These are phyloP conservation scores for Micractinium conductrix DNA, from an alignment of 139 green algal genomes.

Conservation along the genomic window DNA sequence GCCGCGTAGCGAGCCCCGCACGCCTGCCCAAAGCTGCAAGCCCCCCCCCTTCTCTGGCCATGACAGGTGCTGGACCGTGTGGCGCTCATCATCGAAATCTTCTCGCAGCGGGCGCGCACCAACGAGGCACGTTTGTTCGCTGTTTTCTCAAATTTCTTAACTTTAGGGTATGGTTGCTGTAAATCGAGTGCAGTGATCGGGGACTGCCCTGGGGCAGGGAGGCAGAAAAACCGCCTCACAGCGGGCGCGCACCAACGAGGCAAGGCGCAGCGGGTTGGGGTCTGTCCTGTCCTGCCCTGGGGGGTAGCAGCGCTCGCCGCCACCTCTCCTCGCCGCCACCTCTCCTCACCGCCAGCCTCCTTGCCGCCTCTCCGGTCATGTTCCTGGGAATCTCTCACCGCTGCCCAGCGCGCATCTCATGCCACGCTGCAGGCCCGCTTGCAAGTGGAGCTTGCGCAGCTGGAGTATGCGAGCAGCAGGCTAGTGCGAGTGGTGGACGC, in stretches of 20 bases:
- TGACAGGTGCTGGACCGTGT: conserved; percentile 79
- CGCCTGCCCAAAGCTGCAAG: no score
- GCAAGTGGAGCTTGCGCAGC: conserved; percentile 72
- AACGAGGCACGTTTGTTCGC: conserved; percentile 32
- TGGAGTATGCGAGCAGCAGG: conserved; percentile 59
- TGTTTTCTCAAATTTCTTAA: background rate
- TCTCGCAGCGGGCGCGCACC: conserved; percentile 65
- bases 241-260: conserved; percentile 62
- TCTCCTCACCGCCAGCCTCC: background rate
- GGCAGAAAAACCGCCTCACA: conserved; percentile 77
- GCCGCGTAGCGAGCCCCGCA: no score
- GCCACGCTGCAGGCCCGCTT: conserved; percentile 5
- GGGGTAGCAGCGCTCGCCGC: no score
- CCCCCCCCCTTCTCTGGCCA: no score
- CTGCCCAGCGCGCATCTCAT: no score
- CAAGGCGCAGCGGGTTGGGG: no score
- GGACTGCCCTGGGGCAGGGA: no score
- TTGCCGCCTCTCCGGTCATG: background rate
- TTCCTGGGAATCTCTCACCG: background rate
- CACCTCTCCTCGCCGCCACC: no score
- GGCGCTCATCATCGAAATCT: conserved; percentile 79
- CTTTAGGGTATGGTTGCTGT: no score
- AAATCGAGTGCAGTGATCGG: no score
- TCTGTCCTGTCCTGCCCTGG: no score
- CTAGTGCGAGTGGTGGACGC: conserved; percentile 57